Conservation (phyloP, 192 early-diverging fungal genomes). For the Linnemannia elongata region DNA sequence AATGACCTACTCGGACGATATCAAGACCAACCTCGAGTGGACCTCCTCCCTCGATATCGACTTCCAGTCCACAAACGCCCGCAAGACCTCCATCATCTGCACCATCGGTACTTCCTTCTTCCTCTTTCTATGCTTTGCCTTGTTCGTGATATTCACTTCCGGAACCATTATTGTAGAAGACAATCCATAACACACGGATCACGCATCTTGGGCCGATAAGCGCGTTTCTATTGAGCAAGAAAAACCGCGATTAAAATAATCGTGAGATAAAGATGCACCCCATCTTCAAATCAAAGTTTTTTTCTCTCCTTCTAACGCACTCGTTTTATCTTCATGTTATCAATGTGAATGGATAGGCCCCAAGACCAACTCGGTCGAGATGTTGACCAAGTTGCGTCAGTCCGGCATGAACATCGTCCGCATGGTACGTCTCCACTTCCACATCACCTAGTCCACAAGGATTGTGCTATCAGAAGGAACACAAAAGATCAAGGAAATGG, state of each 20-base stretch:
- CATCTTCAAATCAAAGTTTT: neutral
- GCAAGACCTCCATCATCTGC: slow-evolving; percentile 90
- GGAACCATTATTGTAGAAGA: neutral
- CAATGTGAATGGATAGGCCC: slow-evolving; percentile 61
- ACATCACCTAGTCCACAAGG: no score
- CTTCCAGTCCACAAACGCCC: slow-evolving; percentile 66
- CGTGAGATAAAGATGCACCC: neutral
- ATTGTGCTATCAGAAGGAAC: neutral
- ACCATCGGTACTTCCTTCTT: slow-evolving; percentile 68
- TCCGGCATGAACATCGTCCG: slow-evolving; percentile 89
- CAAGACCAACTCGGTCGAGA: slow-evolving; percentile 82
- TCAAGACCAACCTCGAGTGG: slow-evolving; percentile 82
- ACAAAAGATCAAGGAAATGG: neutral
- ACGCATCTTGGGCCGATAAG: neutral
- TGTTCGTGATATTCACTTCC: neutral
- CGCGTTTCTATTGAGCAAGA: neutral
- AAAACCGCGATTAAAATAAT: neutral
- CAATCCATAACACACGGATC: no score
- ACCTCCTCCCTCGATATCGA: slow-evolving; percentile 77
- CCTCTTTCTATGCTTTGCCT: neutral
- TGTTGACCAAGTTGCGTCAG: slow-evolving; percentile 75
- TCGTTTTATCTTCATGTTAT: neutral
- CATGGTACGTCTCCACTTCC: slow-evolving; percentile 53
- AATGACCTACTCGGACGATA: slow-evolving; percentile 24
- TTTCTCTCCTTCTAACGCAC: neutral